Percentiles rank a stretch among this genome's conserved stretches.
Conservation (phyloP, 176 grass and related monocot genomes). For the Pontederia paniculata region DNA sequence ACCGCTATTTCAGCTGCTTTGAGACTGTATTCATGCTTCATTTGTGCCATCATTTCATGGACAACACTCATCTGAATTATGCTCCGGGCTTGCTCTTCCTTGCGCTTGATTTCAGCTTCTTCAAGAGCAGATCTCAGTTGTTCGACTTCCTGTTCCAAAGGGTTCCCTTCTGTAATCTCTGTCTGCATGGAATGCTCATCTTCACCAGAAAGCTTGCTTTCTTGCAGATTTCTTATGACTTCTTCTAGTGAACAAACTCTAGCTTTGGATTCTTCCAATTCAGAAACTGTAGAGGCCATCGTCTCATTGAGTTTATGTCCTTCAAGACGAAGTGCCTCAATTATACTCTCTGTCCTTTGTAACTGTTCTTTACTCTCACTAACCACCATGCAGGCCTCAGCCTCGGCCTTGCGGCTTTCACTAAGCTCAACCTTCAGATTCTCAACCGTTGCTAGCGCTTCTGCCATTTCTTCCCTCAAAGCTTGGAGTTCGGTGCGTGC, state of each 20-base stretch:
- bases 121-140: slow-evolving; percentile 44
- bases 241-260: slow-evolving; percentile 24
- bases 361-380: slow-evolving; percentile 46
- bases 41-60: slow-evolving; percentile 34
- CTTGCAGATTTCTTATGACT: slow-evolving; percentile 30
- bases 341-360: slow-evolving; percentile 39
- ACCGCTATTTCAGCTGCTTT: slow-evolving; percentile 31
- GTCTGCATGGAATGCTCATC: not conserved
- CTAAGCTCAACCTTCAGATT: slow-evolving; percentile 40
- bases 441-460: slow-evolving; percentile 42
- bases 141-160: slow-evolving; percentile 40
- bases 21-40: slow-evolving; percentile 22
- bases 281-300: slow-evolving; percentile 32
- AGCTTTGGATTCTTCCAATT: slow-evolving; percentile 41
- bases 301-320: slow-evolving; percentile 32
- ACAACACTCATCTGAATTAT: slow-evolving; percentile 25
- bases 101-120: slow-evolving; percentile 38
- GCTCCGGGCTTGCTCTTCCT: slow-evolving; percentile 38
- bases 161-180: slow-evolving; percentile 14
- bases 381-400: slow-evolving; percentile 28
- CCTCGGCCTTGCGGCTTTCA: slow-evolving; percentile 43
- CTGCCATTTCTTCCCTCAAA: slow-evolving; percentile 62
- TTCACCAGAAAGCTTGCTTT: not conserved
- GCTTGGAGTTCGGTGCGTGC: slow-evolving; percentile 38
- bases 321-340: slow-evolving; percentile 36